Evolutionary conservation across 768 basidiomycete species (phyloP).

Genomic region (Suillus clintonianus): DNA sequence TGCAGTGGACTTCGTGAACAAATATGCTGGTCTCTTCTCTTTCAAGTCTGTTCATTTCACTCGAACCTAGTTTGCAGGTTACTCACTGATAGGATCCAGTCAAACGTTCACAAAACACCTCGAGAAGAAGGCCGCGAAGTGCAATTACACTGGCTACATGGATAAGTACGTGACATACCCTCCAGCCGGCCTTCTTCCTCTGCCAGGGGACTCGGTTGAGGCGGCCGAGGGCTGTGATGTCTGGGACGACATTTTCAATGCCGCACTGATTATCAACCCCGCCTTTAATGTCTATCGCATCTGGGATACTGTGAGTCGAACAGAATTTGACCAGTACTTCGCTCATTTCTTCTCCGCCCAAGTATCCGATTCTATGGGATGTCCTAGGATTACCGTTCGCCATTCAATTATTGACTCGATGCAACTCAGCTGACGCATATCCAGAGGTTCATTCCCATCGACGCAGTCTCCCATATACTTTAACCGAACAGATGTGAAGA

Average conservation of each 20-base stretch:
- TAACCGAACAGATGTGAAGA: conserved; percentile 56
- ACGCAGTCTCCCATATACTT: conserved; percentile 41
- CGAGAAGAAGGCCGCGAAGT: conserved; percentile 44
- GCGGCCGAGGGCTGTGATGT: conserved; percentile 59
- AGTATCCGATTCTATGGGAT: conserved; percentile 72
- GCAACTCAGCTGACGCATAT: not conserved
- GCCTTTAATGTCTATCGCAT: conserved; percentile 79
- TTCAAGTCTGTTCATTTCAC: conserved; percentile 54
- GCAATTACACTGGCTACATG: no score
- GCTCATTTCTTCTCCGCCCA: not conserved
- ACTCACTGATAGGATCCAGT: conserved; percentile 33
- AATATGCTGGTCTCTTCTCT: conserved; percentile 68
- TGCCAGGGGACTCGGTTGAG: conserved; percentile 56
- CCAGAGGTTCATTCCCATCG: conserved; percentile 57
- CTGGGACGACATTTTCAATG: conserved; percentile 66
- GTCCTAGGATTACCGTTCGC: conserved; percentile 77
- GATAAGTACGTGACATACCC: conserved; percentile 67
- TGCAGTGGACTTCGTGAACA: conserved; percentile 72
- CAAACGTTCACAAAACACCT: conserved; percentile 63
- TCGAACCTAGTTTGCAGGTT: not conserved
- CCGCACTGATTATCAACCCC: conserved; percentile 63
- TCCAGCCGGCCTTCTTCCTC: conserved; percentile 61
- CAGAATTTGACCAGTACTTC: not conserved
- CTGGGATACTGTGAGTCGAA: conserved; percentile 57
- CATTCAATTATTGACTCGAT: not conserved